Evolutionary conservation across 108 stramenopile species (phyloP), one percentile per base, ranked within the genome.

Genomic region (Discostella stelligeroides): DNA sequence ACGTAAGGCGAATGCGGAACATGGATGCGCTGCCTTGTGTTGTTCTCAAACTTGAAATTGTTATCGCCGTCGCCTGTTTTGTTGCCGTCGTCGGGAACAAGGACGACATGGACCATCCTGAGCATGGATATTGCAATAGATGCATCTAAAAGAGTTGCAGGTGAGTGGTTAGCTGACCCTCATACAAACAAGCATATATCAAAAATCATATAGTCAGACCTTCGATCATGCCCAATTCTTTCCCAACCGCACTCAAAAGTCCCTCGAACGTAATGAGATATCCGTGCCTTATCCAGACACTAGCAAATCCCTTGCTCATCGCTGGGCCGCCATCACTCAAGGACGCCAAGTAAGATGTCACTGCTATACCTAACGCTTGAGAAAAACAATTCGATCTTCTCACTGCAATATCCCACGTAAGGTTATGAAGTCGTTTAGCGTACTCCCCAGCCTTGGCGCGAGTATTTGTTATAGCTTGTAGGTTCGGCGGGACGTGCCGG

Each of bases 201-300:
- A 62, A 6, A 27, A 25, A 7, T 15, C 15, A 28, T 24, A 21
- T 23, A 7, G 21, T 9, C 60, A 45, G 25, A 64, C 47, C 47
- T 72, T 94, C 89, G 63, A 91, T 91, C 93, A 90, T 96, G 15
- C 91, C 90, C 28, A 90, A 61, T 63, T 96, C 95, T 63, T 96
- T 93, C 14, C 95, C 95, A 10, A 90, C 92, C 40, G 95, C 88
- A 72, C 82, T 83, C 38, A 96, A 65, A 9, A 96, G 76, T 11
- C 95, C 95, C 72, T 96, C 95, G 65, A 91, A 96, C 46, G 87
- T 85, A 47, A 91, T 78, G 45, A 96, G 72, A 71, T 85, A 96
- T 30, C 95, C 95, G 72, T 96, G 90, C 39, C 73, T 61, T 27
- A 55, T 70, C 95, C 95, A 96, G 8, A 86, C 41, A 20, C 55